phyloP scores from a whole-genome alignment of 331 rosid genomes.

The Prunus yedoensis region DNA sequence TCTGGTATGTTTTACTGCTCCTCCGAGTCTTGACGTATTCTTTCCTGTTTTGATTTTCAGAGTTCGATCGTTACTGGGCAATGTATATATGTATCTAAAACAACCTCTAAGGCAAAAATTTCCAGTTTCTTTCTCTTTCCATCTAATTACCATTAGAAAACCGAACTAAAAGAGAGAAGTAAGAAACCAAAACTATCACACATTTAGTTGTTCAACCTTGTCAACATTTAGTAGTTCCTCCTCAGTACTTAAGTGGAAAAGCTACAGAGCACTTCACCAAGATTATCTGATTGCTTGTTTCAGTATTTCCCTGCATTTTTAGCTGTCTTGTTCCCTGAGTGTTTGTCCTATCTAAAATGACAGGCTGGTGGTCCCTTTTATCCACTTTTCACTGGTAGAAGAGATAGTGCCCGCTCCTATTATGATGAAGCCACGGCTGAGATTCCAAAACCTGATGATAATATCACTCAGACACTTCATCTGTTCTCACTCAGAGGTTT shows the following conservation, averaged over 20 bases:
- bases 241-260: not conserved
- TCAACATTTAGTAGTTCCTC: not conserved
- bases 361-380: constrained; percentile 93
- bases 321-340: no score
- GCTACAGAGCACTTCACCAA: no score
- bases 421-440: constrained; percentile 51
- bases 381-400: constrained; percentile 76
- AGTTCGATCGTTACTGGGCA: not conserved
- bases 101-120: not conserved
- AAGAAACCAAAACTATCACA: not conserved
- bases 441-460: constrained; percentile 74
- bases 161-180: no score
- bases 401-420: constrained; percentile 63
- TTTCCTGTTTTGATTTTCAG: not conserved
- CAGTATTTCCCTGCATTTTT: no score
- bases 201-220: not conserved
- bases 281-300: no score
- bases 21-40: not conserved
- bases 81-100: not conserved
- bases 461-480: constrained; percentile 54
- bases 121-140: no score
- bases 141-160: no score
- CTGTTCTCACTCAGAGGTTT: constrained; percentile 73
- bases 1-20: constrained; percentile 44
- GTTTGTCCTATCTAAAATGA: constrained; percentile 5